Percentiles rank a stretch among this genome's conserved stretches.
Conservation (phyloP, 2,329 filamentous ascomycete species). For the Ophiostoma montium region DNA sequence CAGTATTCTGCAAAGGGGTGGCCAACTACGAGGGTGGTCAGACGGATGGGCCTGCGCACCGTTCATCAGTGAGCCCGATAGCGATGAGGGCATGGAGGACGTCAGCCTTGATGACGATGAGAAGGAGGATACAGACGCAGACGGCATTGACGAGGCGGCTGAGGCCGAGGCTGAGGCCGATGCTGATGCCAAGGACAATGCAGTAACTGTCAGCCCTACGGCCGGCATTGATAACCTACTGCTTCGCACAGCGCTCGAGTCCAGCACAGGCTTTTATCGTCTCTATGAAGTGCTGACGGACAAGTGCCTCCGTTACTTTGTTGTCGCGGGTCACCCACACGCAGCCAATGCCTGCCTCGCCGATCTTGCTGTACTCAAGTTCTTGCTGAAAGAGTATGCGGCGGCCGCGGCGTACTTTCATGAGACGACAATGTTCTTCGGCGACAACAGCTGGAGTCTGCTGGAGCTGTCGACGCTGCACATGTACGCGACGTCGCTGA, state of each 20-base stretch:
- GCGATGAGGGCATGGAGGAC: constrained; percentile 38
- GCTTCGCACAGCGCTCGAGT: constrained; percentile 46
- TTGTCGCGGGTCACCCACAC: constrained; percentile 62
- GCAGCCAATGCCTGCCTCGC: constrained; percentile 65
- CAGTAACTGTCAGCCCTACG: background rate
- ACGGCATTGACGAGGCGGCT: constrained; percentile 7
- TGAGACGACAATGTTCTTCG: constrained; percentile 65
- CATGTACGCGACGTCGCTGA: constrained; percentile 73
- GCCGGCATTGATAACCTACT: constrained; percentile 40
- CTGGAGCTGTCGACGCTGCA: constrained; percentile 73
- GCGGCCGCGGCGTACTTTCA: constrained; percentile 67
- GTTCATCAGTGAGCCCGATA: constrained; percentile 23
- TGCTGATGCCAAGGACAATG: background rate
- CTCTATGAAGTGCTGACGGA: constrained; percentile 69
- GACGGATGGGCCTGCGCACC: constrained; percentile 58
- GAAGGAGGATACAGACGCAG: constrained; percentile 6
- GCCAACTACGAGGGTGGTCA: constrained; percentile 58
- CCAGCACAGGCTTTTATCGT: constrained; percentile 48
- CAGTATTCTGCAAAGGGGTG: constrained; percentile 62
- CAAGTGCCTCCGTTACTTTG: constrained; percentile 69
- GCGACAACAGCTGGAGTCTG: constrained; percentile 60
- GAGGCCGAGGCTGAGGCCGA: too few species aligned
- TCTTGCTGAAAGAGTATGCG: constrained; percentile 56
- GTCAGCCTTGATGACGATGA: constrained; percentile 35
- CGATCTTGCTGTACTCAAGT: constrained; percentile 77